A percentile compares a stretch with the other conserved stretches of the same genome.
Evolutionary conservation across 768 basidiomycete species (phyloP).

Genomic region (Cubamyces sp.): DNA sequence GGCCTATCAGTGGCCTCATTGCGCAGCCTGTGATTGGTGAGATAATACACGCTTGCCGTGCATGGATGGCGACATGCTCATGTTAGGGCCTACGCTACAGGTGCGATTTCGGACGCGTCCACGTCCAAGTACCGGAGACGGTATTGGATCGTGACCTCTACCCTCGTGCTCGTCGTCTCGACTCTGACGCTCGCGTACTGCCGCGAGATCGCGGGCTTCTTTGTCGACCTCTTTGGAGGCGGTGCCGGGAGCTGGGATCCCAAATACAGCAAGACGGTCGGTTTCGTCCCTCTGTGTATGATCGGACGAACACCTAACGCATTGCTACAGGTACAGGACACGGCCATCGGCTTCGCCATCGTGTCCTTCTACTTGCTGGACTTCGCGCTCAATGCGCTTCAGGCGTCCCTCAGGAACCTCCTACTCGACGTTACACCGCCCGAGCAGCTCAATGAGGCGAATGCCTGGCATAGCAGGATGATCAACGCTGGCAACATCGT

Average conservation of each 20-base stretch:
- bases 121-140: slow-evolving; percentile 87
- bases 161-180: slow-evolving; percentile 75
- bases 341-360: slow-evolving; percentile 85
- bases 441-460: slow-evolving; percentile 88
- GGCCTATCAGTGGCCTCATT: slow-evolving; percentile 92
- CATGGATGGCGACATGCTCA: background rate
- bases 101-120: slow-evolving; percentile 95
- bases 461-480: slow-evolving; percentile 98
- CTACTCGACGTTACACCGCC: slow-evolving; percentile 89
- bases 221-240: slow-evolving; percentile 77
- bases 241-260: slow-evolving; percentile 91
- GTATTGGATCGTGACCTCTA: slow-evolving; percentile 92
- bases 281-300: slow-evolving; percentile 26
- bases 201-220: slow-evolving; percentile 64
- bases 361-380: slow-evolving; percentile 92
- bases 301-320: background rate
- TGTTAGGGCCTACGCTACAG: slow-evolving; percentile 41
- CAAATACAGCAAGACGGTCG: slow-evolving; percentile 60
- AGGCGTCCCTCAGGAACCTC: slow-evolving; percentile 92
- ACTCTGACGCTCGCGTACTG: slow-evolving; percentile 87
- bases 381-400: slow-evolving; percentile 95
- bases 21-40: slow-evolving; percentile 97
- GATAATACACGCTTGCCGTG: slow-evolving; percentile 13
- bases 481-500: slow-evolving; percentile 96
- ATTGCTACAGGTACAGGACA: slow-evolving; percentile 56